phyloP scores from a whole-genome alignment of 75 land plant genomes.

The Picea glauca region DNA sequence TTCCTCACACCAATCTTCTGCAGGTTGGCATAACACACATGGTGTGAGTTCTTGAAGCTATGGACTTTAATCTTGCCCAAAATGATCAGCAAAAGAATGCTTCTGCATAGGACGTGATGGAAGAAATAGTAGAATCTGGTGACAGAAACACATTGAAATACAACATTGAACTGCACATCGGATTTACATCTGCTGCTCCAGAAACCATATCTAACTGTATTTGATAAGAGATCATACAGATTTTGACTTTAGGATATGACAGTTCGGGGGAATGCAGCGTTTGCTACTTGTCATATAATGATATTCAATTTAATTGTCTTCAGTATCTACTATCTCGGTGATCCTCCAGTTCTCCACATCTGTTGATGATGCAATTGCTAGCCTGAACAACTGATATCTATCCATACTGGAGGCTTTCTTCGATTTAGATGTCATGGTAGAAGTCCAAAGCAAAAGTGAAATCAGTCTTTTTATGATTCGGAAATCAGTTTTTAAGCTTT shows the following conservation, averaged over 20 bases:
- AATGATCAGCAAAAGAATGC: background rate
- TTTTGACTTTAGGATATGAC: background rate
- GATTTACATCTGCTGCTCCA: background rate
- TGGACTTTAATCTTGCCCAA: background rate
- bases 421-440: background rate
- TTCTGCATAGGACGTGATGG: conserved; percentile 1
- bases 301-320: background rate
- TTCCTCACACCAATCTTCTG: conserved; percentile 81
- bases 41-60: conserved; percentile 41
- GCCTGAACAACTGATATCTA: background rate
- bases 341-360: background rate
- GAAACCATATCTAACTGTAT: background rate
- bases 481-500: background rate
- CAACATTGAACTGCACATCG: background rate
- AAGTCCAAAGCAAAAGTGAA: conserved; percentile 1
- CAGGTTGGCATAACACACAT: conserved; percentile 96
- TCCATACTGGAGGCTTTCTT: conserved; percentile 3
- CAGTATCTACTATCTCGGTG: background rate
- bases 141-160: background rate
- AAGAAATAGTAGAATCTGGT: background rate
- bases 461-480: background rate
- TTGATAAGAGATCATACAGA: background rate
- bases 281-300: background rate
- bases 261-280: background rate
- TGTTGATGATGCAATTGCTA: background rate